A percentile compares a stretch with the other conserved stretches of the same genome.
These are phyloP conservation scores for Zygosaccharomyces pseudobailii DNA, from an alignment of 1,139 yeast species.

Conservation along the genomic window DNA sequence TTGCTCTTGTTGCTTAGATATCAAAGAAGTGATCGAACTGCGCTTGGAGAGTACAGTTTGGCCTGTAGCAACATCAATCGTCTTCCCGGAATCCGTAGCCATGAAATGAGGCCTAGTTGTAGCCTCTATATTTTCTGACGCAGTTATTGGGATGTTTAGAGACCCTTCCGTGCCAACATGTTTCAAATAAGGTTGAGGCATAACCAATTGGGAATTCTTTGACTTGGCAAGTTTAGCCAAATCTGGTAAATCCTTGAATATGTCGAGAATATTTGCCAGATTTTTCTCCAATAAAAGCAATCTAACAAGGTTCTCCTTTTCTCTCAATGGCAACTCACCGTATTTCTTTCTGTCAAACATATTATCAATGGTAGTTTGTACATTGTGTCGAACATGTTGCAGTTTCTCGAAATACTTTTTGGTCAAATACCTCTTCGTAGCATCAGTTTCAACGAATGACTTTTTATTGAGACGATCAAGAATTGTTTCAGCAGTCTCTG, in stretches of 20 bases:
- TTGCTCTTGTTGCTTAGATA: conserved; percentile 63
- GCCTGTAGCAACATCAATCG: conserved; percentile 67
- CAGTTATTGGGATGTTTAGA: conserved; percentile 15
- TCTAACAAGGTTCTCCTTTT: conserved; percentile 65
- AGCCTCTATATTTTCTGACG: conserved; percentile 11
- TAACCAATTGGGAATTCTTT: conserved; percentile 14
- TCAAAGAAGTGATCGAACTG: conserved; percentile 59
- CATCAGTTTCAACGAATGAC: conserved; percentile 32
- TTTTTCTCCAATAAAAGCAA: conserved; percentile 62
- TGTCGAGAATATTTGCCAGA: conserved; percentile 56
- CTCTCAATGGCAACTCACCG: conserved; percentile 55
- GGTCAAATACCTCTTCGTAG: conserved; percentile 38
- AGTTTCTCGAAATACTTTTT: conserved; percentile 51
- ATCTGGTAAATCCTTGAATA: conserved; percentile 38
- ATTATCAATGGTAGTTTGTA: conserved; percentile 56
- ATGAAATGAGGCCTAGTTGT: conserved; percentile 55
- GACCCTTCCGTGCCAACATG: conserved; percentile 25
- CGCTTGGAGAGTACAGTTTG: conserved; percentile 62
- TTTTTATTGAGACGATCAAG: conserved; percentile 37
- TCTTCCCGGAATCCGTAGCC: conserved; percentile 55
- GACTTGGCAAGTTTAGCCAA: conserved; percentile 5
- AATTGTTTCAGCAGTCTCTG: conserved; percentile 63
- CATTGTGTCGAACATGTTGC: conserved; percentile 48
- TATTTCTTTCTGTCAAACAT: conserved; percentile 54
- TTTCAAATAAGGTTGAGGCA: conserved; percentile 13